Conservation (phyloP, 108 stramenopile genomes). For the Nitzschia sp. region DNA sequence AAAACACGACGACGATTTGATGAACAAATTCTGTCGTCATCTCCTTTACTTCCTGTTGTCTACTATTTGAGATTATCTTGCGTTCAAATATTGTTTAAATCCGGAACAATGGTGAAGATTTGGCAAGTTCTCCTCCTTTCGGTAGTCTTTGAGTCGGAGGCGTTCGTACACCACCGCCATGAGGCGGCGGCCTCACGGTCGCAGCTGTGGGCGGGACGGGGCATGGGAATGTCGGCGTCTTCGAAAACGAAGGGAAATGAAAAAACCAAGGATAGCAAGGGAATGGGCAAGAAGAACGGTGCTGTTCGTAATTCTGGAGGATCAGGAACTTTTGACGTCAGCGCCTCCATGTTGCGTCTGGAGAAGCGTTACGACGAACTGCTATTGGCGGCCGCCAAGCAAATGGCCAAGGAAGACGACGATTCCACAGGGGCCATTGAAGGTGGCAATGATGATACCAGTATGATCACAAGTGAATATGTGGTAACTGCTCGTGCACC, state of each 20-base stretch:
- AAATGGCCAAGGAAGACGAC: constrained; percentile 32
- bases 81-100: too few relatives aligned
- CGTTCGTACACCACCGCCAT: too few relatives aligned
- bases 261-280: constrained; percentile 30
- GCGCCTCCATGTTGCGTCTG: constrained; percentile 54
- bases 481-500: constrained; percentile 59
- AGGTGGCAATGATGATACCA: constrained; percentile 8
- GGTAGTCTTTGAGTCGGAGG: too few relatives aligned
- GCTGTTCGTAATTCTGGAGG: not conserved
- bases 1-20: too few relatives aligned
- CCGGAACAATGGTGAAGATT: too few relatives aligned
- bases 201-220: constrained; percentile 32
- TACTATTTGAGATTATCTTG: too few relatives aligned
- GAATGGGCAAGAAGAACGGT: constrained; percentile 22
- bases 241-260: constrained; percentile 16
- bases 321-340: constrained; percentile 57
- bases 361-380: constrained; percentile 77
- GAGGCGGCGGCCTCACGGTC: too few relatives aligned
- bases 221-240: constrained; percentile 59
- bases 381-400: constrained; percentile 44
- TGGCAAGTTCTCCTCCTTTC: too few relatives aligned
- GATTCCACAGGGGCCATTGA: constrained; percentile 17
- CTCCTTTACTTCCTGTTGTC: too few relatives aligned
- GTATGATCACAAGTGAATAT: constrained; percentile 50
- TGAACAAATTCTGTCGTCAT: too few relatives aligned